Evolutionary conservation across 2,329 filamentous ascomycete species (phyloP).

Genomic region (Cytospora chrysosperma): DNA sequence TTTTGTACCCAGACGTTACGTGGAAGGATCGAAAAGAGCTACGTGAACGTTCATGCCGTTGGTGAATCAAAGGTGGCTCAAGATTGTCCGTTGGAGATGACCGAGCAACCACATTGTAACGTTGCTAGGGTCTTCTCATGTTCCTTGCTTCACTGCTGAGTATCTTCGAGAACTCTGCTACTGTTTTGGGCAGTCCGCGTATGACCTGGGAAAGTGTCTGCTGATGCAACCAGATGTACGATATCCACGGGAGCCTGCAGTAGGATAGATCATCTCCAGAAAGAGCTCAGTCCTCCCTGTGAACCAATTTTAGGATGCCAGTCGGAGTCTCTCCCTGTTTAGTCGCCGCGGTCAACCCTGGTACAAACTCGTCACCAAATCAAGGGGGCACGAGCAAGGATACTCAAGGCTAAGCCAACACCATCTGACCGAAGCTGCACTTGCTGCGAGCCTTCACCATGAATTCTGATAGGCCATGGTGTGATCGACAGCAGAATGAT

Average conservation of each 20-base stretch:
- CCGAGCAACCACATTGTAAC: background rate
- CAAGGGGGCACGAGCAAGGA: too few relatives aligned
- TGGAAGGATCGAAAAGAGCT: constrained; percentile 22
- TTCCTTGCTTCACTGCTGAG: background rate
- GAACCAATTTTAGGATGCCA: background rate
- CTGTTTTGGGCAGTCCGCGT: too few relatives aligned
- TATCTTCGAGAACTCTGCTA: background rate
- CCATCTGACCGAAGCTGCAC: too few relatives aligned
- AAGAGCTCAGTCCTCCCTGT: background rate
- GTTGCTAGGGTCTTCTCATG: background rate
- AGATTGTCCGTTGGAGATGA: background rate
- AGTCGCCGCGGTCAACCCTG: too few relatives aligned
- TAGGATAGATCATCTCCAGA: background rate
- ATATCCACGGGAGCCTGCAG: background rate
- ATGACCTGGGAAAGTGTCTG: background rate
- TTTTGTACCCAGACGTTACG: constrained; percentile 15
- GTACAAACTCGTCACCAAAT: too few relatives aligned
- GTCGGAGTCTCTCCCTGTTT: too few relatives aligned
- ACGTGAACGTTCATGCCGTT: constrained; percentile 19
- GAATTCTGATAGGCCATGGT: too few relatives aligned
- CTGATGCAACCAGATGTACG: background rate
- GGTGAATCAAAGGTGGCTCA: background rate
- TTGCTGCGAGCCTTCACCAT: too few relatives aligned
- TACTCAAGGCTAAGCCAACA: too few relatives aligned
- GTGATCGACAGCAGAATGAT: too few relatives aligned